Conservation (phyloP, 106 monocot species). For the Agapanthus africanus region DNA sequence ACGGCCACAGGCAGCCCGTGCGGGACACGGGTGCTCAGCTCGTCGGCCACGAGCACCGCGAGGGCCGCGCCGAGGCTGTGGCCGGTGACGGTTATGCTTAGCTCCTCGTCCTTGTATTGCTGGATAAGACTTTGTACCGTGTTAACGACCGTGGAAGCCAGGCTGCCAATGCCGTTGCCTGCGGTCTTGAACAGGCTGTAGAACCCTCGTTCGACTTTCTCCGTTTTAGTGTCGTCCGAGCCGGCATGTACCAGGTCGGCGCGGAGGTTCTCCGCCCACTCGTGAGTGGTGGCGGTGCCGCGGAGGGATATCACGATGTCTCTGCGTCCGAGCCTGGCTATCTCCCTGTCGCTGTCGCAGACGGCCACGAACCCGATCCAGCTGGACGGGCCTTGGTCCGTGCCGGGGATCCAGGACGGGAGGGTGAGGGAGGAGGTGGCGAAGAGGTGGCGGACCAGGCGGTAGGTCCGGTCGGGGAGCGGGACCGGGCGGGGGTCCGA, state of each 20-base stretch:
- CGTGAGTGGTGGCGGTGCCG: constrained; percentile 66
- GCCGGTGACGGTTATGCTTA: constrained; percentile 69
- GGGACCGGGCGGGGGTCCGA: constrained; percentile 8
- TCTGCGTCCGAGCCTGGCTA: constrained; percentile 52
- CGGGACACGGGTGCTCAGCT: constrained; percentile 14
- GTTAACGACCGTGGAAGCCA: constrained; percentile 29
- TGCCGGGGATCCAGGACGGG: constrained; percentile 30
- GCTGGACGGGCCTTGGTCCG: constrained; percentile 37
- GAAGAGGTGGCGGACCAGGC: constrained; percentile 45
- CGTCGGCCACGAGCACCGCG: constrained; percentile 45
- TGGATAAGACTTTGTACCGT: constrained; percentile 38
- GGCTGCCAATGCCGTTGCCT: constrained; percentile 22
- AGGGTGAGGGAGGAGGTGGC: constrained; percentile 68
- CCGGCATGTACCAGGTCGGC: constrained; percentile 25
- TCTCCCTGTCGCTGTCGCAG: constrained; percentile 41
- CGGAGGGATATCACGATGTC: constrained; percentile 72
- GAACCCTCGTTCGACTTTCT: constrained; percentile 61
- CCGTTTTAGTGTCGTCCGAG: neutral
- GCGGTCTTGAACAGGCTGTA: constrained; percentile 59
- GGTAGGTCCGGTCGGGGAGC: constrained; percentile 49
- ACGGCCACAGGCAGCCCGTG: constrained; percentile 37
- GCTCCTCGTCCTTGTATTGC: constrained; percentile 44
- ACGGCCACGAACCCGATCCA: constrained; percentile 73
- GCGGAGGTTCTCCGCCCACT: constrained; percentile 76
- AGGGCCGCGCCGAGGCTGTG: constrained; percentile 83